Evolutionary conservation across 1,284 basidiomycete genomes (phyloP).

Genomic region (Lentinula novae-zelandiae): DNA sequence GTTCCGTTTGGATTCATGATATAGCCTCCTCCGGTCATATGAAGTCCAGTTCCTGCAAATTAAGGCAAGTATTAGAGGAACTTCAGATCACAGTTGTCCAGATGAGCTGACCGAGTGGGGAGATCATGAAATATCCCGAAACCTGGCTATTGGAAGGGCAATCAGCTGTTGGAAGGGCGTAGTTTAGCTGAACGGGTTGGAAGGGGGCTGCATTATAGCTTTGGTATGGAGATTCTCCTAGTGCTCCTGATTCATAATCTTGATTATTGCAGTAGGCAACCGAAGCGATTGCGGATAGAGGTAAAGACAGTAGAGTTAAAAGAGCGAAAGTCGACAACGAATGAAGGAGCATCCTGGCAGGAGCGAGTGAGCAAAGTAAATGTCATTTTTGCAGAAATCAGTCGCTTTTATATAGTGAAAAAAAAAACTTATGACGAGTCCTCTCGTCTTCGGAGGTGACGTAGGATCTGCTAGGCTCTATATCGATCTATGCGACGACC

Average conservation of each 20-base stretch:
- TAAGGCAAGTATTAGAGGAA: neutral
- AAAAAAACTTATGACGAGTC: neutral
- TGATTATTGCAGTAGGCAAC: conserved; percentile 4
- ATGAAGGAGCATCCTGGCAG: neutral
- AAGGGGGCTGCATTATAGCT: conserved; percentile 1
- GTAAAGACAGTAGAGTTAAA: neutral
- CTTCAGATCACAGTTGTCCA: neutral
- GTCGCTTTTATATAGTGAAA: neutral
- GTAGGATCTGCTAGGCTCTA: too few relatives aligned
- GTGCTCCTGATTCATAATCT: neutral
- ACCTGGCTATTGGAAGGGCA: conserved; percentile 3
- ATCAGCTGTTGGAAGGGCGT: neutral
- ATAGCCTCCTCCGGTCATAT: neutral
- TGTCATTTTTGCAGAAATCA: neutral
- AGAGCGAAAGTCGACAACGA: neutral
- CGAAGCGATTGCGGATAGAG: neutral
- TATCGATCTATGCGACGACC: too few relatives aligned
- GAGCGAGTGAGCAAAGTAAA: neutral
- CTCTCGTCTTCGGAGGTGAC: too few relatives aligned
- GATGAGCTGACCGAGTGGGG: neutral
- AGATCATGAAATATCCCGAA: neutral
- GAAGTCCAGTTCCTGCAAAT: neutral
- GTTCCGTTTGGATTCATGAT: conserved; percentile 6
- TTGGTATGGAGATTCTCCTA: neutral
- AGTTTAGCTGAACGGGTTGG: neutral